A percentile compares a stretch with the other conserved stretches of the same genome.
Evolutionary conservation across 306 rosid species (phyloP).

Genomic region (Castanopsis chinensis): DNA sequence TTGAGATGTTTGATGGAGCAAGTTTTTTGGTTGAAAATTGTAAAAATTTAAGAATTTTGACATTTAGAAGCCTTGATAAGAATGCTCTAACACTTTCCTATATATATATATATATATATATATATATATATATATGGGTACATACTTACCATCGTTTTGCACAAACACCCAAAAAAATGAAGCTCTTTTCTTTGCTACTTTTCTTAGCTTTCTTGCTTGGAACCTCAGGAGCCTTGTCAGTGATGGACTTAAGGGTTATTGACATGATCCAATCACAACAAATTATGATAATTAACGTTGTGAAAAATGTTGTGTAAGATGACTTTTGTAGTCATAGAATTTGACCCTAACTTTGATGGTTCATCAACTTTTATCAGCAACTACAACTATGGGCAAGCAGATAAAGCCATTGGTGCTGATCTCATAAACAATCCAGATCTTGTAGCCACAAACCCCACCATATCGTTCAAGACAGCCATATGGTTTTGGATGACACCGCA

Average conservation of each 20-base stretch:
- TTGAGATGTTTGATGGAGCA: no score
- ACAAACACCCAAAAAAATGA: neutral
- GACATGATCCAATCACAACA: no score
- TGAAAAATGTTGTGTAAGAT: neutral
- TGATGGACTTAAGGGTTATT: no score
- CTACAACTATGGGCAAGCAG: slow-evolving; percentile 60
- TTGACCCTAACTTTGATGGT: neutral
- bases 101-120: no score
- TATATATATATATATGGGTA: no score
- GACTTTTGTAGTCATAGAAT: neutral
- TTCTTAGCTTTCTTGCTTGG: neutral
- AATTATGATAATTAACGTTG: neutral
- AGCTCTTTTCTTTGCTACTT: neutral
- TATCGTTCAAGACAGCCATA: no score
- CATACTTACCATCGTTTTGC: neutral
- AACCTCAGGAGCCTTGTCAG: neutral
- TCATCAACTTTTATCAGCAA: slow-evolving; percentile 17
- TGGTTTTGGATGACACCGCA: no score
- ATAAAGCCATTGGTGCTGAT: slow-evolving; percentile 42
- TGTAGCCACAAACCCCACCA: no score
- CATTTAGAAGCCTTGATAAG: no score
- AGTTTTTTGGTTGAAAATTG: no score
- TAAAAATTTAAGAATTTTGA: no score
- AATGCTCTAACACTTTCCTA: slow-evolving; percentile 19
- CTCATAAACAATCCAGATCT: no score